Evolutionary conservation across 2,329 filamentous ascomycete species (phyloP).

Genomic region (Neonectria magnoliae): DNA sequence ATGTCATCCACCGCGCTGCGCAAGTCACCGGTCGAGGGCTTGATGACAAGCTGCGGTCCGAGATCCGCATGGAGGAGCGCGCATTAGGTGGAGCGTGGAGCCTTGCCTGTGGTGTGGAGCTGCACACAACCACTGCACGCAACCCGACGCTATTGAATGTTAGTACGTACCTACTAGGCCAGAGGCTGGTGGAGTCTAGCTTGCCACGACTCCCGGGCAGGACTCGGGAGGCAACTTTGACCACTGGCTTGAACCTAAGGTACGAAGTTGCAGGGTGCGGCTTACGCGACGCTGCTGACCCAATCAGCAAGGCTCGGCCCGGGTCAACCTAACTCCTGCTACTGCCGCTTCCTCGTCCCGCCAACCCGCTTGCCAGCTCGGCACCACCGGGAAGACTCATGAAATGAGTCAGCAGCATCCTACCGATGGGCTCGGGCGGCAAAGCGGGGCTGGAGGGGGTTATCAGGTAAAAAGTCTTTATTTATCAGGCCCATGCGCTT

Average conservation of each 20-base stretch:
- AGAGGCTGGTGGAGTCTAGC: neutral
- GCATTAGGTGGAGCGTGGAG: conserved; percentile 9
- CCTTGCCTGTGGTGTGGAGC: conserved; percentile 11
- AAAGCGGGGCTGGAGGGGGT: conserved; percentile 30
- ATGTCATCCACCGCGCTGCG: conserved; percentile 20
- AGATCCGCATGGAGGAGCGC: conserved; percentile 14
- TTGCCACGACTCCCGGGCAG: too few relatives aligned
- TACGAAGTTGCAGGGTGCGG: neutral
- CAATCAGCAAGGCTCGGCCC: neutral
- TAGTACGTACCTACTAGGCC: neutral
- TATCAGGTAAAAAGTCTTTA: conserved; percentile 36
- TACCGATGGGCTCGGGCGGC: conserved; percentile 12
- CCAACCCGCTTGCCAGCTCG: neutral
- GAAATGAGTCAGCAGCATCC: neutral
- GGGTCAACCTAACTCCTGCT: neutral
- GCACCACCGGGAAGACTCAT: neutral
- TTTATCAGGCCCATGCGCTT: conserved; percentile 28
- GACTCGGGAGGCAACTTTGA: too few relatives aligned
- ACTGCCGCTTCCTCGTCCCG: neutral
- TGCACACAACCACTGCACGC: neutral
- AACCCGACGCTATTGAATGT: neutral
- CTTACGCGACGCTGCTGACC: neutral
- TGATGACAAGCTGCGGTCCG: conserved; percentile 24
- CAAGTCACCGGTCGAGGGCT: conserved; percentile 25
- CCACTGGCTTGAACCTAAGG: neutral